Percentiles rank a stretch among this genome's conserved stretches.
Evolutionary conservation across 257 asterid genomes (phyloP).

Genomic region (Solanum paucissectum): DNA sequence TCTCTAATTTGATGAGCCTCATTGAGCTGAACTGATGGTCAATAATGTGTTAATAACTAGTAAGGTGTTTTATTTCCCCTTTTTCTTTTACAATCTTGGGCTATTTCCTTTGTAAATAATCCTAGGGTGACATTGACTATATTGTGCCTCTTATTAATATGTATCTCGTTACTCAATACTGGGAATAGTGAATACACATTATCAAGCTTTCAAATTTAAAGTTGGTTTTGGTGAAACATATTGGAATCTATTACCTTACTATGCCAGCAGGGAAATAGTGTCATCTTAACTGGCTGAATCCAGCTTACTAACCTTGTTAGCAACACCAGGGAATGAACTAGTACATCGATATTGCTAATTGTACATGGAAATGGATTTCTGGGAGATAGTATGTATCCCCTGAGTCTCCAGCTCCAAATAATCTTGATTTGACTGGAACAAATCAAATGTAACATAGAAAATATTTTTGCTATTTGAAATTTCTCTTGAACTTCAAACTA

Average conservation of each 20-base stretch:
- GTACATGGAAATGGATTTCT: neutral
- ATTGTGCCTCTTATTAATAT: neutral
- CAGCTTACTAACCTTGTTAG: neutral
- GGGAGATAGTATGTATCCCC: neutral
- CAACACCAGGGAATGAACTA: neutral
- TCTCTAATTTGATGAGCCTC: neutral
- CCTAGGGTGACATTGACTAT: neutral
- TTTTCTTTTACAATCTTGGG: neutral
- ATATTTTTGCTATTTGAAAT: neutral
- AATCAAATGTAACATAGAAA: neutral
- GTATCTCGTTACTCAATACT: neutral
- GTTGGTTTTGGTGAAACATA: neutral
- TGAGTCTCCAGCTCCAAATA: neutral
- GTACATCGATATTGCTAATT: neutral
- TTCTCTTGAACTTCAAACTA: neutral
- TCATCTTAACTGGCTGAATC: neutral
- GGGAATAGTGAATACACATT: neutral
- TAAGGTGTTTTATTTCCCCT: neutral
- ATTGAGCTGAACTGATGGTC: neutral
- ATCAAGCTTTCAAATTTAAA: neutral
- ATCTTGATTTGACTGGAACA: neutral
- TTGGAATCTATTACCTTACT: neutral
- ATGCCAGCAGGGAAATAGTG: neutral
- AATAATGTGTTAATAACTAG: neutral
- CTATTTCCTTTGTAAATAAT: neutral